Evolutionary conservation across 2,329 filamentous ascomycete genomes (phyloP), one percentile per base, ranked within the genome.

Genomic region (Phyllosticta citrichinensis): DNA sequence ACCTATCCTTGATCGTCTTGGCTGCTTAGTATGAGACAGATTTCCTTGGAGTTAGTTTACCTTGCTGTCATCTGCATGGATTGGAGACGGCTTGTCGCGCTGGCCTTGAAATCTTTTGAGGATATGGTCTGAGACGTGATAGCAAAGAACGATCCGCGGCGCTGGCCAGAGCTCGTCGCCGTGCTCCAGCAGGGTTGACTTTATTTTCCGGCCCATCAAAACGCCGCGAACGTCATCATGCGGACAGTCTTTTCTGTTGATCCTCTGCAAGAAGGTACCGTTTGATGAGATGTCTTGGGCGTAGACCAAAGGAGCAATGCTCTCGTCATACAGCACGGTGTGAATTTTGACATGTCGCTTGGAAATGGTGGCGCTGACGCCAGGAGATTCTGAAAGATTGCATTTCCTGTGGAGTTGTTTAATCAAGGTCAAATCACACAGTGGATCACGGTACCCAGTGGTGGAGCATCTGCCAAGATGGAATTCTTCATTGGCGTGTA

Each of bases 241-340:
- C 62, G 40, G 54, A 55, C 60, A 20, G 4, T 53, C 47, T n/a
- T 24, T 64, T 22, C 58, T 56, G 52, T 69, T 68, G 22, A 63
- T 61, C 62, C 72, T 74, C 55, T 64, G 70, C 6, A 79, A 60
- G 22, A 67, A 65, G 6, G 76, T 76, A 6, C 75, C 70, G 62
- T 80, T 80, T 40, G 68, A 69, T 0, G 79, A 81, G 2, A 79
- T 56, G 58, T 79, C 74, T 50, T 76, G 73, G 14, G 72, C 73
- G 64, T 80, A 81, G 2, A 81, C 72, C 60, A 81, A 72, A 5
- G 79, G 78, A 2, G 73, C 67, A 11, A 79, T 71, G 1, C 64
- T 63, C 11, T 69, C 70, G 35, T 78, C 78, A 62, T 76, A 80
- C 1, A 78, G 59, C 55, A 80, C 72, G 64, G 76, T 78, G 63